phyloP scores from a whole-genome alignment of 2,329 filamentous ascomycete species.

The Penicillium glabrum region DNA sequence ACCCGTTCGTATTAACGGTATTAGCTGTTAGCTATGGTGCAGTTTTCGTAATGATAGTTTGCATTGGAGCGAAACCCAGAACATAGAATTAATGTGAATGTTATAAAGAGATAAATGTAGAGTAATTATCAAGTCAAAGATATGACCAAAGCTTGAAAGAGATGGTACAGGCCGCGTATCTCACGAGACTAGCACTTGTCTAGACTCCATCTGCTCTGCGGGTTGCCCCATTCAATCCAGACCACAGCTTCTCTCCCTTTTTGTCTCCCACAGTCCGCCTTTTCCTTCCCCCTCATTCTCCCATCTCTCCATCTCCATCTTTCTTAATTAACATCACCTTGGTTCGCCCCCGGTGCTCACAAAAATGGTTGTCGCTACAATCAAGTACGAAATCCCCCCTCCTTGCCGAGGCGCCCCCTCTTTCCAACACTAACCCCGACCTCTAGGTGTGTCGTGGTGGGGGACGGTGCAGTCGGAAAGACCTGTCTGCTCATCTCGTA shows the following conservation, averaged over 20 bases:
- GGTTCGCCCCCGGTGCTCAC: conserved; percentile 9
- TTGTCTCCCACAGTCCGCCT: conserved; percentile 25
- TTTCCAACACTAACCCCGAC: conserved; percentile 19
- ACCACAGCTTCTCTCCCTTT: conserved; percentile 28
- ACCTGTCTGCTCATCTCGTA: conserved; percentile 99
- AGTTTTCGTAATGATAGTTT: neutral
- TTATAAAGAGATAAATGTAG: neutral
- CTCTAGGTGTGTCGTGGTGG: conserved; percentile 91
- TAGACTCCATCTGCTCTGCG: conserved; percentile 23
- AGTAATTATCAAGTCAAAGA: neutral
- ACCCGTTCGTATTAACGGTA: neutral
- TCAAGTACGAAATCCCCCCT: conserved; percentile 52
- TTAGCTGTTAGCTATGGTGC: neutral
- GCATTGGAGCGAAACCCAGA: too few relatives aligned
- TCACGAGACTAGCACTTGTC: conserved; percentile 10
- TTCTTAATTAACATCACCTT: conserved; percentile 6
- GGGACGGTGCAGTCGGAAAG: conserved; percentile 98
- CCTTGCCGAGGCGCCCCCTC: conserved; percentile 11
- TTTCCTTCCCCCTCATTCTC: conserved; percentile 1
- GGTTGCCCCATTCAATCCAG: conserved; percentile 27
- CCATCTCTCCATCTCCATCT: conserved; percentile 5
- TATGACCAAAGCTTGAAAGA: neutral
- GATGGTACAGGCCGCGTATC: conserved; percentile 5
- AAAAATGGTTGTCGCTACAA: conserved; percentile 62
- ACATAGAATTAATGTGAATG: too few relatives aligned